Evolutionary conservation across 305 asterid species (phyloP).

Genomic region (Fraxinus baroniana): DNA sequence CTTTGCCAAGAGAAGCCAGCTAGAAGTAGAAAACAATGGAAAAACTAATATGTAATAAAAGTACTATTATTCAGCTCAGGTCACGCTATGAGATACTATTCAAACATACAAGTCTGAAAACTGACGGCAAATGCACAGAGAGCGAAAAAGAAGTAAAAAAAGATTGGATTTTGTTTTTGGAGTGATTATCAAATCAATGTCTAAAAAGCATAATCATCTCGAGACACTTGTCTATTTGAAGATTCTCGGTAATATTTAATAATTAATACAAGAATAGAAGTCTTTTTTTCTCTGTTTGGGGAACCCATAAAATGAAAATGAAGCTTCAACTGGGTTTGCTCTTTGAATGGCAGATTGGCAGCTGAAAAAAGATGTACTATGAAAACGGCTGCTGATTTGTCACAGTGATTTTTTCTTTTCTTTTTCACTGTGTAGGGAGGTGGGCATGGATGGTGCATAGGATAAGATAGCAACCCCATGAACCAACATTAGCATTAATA

Average conservation of each 20-base stretch:
- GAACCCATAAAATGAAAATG: constrained; percentile 26
- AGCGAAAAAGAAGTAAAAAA: constrained; percentile 34
- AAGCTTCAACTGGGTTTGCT: constrained; percentile 7
- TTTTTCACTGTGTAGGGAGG: constrained; percentile 31
- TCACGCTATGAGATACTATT: constrained; percentile 34
- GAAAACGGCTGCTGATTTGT: constrained; percentile 73
- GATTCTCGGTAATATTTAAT: constrained; percentile 26
- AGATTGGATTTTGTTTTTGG: constrained; percentile 21
- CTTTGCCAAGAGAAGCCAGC: constrained; percentile 41
- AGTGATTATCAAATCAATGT: constrained; percentile 25
- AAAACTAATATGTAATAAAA: constrained; percentile 18
- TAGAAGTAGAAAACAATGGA: constrained; percentile 22
- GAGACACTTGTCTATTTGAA: background rate
- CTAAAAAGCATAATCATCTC: constrained; percentile 36
- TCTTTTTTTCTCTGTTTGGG: constrained; percentile 14
- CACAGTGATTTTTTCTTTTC: background rate
- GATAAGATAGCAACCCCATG: background rate
- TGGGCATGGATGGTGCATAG: background rate
- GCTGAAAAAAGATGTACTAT: constrained; percentile 48
- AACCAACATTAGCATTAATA: background rate
- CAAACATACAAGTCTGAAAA: constrained; percentile 35
- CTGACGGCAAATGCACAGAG: constrained; percentile 43
- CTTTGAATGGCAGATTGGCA: constrained; percentile 18
- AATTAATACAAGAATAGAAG: constrained; percentile 18
- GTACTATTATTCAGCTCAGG: constrained; percentile 16